phyloP scores from a whole-genome alignment of 2,329 filamentous ascomycete genomes.

The Aspergillus sp. region DNA sequence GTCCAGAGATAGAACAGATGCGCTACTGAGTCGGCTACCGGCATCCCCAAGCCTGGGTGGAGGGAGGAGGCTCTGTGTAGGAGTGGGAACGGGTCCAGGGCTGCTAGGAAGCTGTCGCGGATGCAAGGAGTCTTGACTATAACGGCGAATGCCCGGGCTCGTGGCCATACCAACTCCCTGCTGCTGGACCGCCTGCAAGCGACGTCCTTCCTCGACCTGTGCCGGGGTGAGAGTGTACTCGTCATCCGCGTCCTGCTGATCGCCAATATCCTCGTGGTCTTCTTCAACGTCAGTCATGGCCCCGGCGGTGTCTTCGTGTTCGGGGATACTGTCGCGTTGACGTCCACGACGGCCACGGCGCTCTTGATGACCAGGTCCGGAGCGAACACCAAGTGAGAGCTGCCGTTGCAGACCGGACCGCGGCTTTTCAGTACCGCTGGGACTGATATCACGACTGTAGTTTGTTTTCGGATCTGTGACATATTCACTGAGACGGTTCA shows the following conservation, averaged over 20 bases:
- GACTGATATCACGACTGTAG: constrained; percentile 39
- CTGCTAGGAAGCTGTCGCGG: background rate
- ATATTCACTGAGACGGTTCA: constrained; percentile 32
- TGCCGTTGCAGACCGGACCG: constrained; percentile 35
- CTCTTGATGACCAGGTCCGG: constrained; percentile 40
- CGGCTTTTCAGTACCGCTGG: constrained; percentile 28
- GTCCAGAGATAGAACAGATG: constrained; percentile 55
- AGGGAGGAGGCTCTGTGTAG: background rate
- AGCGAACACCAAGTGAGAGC: constrained; percentile 40
- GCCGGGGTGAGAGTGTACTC: constrained; percentile 39
- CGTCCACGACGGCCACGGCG: constrained; percentile 24
- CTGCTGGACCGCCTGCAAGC: constrained; percentile 4
- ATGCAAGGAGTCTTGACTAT: background rate
- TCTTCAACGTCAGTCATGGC: constrained; percentile 26
- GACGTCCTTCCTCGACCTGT: constrained; percentile 31
- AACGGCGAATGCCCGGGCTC: background rate
- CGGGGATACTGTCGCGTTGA: constrained; percentile 24
- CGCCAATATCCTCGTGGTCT: constrained; percentile 38
- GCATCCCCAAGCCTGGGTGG: constrained; percentile 21
- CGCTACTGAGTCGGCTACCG: constrained; percentile 36
- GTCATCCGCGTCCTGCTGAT: constrained; percentile 37
- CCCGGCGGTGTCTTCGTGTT: constrained; percentile 29
- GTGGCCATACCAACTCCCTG: background rate
- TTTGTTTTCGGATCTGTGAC: constrained; percentile 31
- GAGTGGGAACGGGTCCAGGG: background rate